Base-by-base conservation (phyloP, 192 early-diverging fungal species). In the Coemansia sp. region DNA sequence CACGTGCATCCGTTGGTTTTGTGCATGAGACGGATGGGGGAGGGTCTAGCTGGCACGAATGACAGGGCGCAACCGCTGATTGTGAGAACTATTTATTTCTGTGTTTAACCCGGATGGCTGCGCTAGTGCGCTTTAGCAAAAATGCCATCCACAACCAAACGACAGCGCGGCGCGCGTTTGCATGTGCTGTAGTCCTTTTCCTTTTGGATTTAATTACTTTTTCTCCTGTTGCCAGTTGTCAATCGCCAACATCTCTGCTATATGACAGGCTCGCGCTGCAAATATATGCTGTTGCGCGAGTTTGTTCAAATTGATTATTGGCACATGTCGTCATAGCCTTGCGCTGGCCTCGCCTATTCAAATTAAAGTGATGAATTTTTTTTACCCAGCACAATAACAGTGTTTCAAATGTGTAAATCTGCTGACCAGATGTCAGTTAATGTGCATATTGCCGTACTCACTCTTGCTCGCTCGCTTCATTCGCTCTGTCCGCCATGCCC, bases 11-110 rank as follows among this genome's bases (percentile, higher is more conserved):
- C 54, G 31, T 57, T 57, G 32, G 54, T 57, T 35, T 57, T 57
- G 54, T 57, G 54, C 54, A 57, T 57, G 54, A 12, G 25, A 47
- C 51, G 51, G 51, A 27, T 54, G 54, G 32, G 53, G 32, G 31
- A 57, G 20, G 12, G 31, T 17, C 31, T 7, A 19, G 54, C 25
- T 51, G 47, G 47, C 47, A 51, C 54, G 54, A 57, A 57, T 57
- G 29, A 36, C 54, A 57, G 15, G 31, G 32, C 32, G 7, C 7
- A 31, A 6, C 32, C 27, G 32, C 54, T 20, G 6, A 15, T 36
- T 35, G 54, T 57, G 54, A 36, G 54, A 57, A 57, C 14, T 12
- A 35, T 36, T 57, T 36, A 31, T 36, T 57, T 57, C 54, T 57
- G 47, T 29, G 47, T 51, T 29, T 12, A 51, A 51, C 24, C 14